These are phyloP conservation scores for Plasmopara halstedii DNA, from an alignment of 352 stramenopile species.

Conservation along the genomic window DNA sequence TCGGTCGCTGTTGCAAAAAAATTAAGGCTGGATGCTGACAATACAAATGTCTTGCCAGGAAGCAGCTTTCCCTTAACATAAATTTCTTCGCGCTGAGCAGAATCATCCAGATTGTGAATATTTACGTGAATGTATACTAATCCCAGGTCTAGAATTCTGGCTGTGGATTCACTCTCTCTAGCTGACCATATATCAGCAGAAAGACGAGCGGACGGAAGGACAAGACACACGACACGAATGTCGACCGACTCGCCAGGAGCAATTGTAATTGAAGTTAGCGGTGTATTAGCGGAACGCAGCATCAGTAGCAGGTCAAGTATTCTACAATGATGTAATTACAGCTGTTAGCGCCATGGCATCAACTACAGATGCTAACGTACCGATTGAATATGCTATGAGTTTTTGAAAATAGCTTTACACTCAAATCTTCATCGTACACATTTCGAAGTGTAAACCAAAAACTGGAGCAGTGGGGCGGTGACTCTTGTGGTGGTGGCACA, in stretches of 20 bases:
- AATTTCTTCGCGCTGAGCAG: slow-evolving; percentile 59
- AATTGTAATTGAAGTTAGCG: slow-evolving; percentile 51
- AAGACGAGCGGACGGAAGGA: slow-evolving; percentile 58
- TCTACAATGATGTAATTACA: slow-evolving; percentile 18
- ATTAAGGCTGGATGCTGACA: slow-evolving; percentile 73
- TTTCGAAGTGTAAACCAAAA: slow-evolving; percentile 85
- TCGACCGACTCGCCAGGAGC: slow-evolving; percentile 76
- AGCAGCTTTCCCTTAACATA: slow-evolving; percentile 65
- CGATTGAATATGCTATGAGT: slow-evolving; percentile 34
- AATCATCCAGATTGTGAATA: slow-evolving; percentile 52
- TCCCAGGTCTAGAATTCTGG: slow-evolving; percentile 55
- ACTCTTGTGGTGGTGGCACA: slow-evolving; percentile 51
- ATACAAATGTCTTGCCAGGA: slow-evolving; percentile 70
- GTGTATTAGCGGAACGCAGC: slow-evolving; percentile 77
- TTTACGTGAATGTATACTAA: slow-evolving; percentile 59
- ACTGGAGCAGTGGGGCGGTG: slow-evolving; percentile 42
- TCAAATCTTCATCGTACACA: slow-evolving; percentile 81
- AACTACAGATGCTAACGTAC: slow-evolving; percentile 19
- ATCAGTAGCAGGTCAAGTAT: slow-evolving; percentile 69
- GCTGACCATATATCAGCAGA: slow-evolving; percentile 34
- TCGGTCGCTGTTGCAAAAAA: slow-evolving; percentile 69
- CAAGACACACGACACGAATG: slow-evolving; percentile 73
- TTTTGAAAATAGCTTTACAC: slow-evolving; percentile 48
- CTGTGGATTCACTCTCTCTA: slow-evolving; percentile 22
- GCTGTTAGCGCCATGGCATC: slow-evolving; percentile 4